Base-by-base conservation (phyloP, 2,329 filamentous ascomycete species). In the Fusarium mundagurra region DNA sequence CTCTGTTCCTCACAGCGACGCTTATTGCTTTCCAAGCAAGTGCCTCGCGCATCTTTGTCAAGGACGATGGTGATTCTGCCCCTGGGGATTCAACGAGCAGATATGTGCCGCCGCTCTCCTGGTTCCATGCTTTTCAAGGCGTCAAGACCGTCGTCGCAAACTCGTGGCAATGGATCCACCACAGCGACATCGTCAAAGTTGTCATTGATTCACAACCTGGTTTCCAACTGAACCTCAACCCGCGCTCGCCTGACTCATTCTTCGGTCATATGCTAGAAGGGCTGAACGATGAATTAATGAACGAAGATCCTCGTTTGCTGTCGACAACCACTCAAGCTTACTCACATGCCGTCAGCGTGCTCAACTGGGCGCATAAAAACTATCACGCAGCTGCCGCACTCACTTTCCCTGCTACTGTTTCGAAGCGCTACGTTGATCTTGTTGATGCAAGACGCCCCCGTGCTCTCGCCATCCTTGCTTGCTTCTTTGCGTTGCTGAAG, bases 1-100 rank as follows among this genome's bases (percentile, higher is more conserved):
- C 89, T 1, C 83, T 92, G 3, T 92, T 92, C 74, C 82, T 91
- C 29, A 92, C 90, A 0, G 86, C 90, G 4, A 85, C 90, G 6
- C 83, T 92, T 75, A 90, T 94, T 79, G 85, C 92, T 77, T 90
- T 94, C 80, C 86, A 94, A 80, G 85, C 92, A 74, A 88, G 90
- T 34, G 85, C 93, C 45, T 86, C 90, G 55, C 84, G 92, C 75
- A 86, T 91, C 67, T 92, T 92, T 70, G 86, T 86, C 66, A 88
- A 90, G 58, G 88, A 90, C 64, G 89, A 91, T 34, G 81, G 81
- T 22, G 82, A 85, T 43, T 70, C 81, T 14, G 78, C 79, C 17
- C 75, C 78, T 8, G 81, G 82, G 54, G 83, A 85, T 34, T 78
- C 82, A 7, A 78, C 80, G n/a, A 82, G 71, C 50, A 84, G 83